A percentile compares a stretch with the other conserved stretches of the same genome.
These are phyloP conservation scores for Arthroderma sp. DNA, from an alignment of 2,329 filamentous ascomycete species.

Conservation along the genomic window DNA sequence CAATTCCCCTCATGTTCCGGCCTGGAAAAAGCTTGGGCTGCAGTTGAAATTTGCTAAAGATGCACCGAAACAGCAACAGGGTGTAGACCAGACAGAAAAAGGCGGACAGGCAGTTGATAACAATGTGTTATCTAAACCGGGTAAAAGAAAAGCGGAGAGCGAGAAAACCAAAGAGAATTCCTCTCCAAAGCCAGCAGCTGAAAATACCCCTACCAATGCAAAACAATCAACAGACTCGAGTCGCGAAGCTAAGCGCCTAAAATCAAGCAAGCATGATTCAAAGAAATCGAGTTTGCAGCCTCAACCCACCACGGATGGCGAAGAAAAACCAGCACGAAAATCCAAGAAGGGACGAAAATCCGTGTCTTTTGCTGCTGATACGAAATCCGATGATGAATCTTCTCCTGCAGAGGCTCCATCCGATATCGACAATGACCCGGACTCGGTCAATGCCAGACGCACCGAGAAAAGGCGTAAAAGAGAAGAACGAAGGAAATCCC, in stretches of 20 bases:
- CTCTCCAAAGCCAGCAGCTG: too few species aligned
- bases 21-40: slow-evolving; percentile 49
- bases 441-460: slow-evolving; percentile 9
- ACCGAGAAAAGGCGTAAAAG: slow-evolving; percentile 11
- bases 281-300: neutral
- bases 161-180: too few species aligned
- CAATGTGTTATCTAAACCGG: neutral
- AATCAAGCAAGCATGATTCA: neutral
- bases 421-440: slow-evolving; percentile 12
- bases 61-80: neutral
- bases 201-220: too few species aligned
- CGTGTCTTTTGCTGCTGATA: slow-evolving; percentile 52
- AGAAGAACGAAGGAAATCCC: slow-evolving; percentile 7
- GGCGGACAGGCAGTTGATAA: neutral
- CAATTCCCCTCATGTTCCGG: slow-evolving; percentile 29
- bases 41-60: slow-evolving; percentile 42
- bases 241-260: too few species aligned
- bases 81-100: neutral
- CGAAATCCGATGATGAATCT: slow-evolving; percentile 43
- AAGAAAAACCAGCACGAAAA: slow-evolving; percentile 11
- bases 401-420: slow-evolving; percentile 1
- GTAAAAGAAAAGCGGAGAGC: neutral
- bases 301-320: neutral
- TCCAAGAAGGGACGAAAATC: slow-evolving; percentile 34
- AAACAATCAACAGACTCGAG: too few species aligned